These are phyloP conservation scores for Blastobotrys aristatus DNA, from an alignment of 1,139 yeast species.

Conservation along the genomic window DNA sequence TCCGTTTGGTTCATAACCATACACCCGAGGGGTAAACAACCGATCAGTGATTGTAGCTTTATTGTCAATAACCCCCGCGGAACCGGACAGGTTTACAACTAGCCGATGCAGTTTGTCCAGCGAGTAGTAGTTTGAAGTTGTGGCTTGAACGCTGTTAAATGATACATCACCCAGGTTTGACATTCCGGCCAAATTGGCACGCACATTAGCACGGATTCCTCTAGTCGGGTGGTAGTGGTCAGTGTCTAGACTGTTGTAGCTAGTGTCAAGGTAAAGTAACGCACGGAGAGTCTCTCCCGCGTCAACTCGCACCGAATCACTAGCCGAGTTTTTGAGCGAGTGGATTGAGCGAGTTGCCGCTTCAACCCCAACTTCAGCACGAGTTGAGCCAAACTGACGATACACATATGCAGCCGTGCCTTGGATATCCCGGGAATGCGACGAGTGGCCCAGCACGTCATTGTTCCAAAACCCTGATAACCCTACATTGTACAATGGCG, in stretches of 20 bases:
- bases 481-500: slow-evolving; percentile 35
- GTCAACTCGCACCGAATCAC: slow-evolving; percentile 33
- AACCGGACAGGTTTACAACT: slow-evolving; percentile 5
- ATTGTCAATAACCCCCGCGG: slow-evolving; percentile 6
- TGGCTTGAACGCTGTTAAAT: slow-evolving; percentile 28
- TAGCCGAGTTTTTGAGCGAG: slow-evolving; percentile 41
- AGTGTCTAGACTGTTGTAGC: slow-evolving; percentile 15
- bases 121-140: slow-evolving; percentile 20
- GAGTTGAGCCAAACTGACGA: slow-evolving; percentile 12
- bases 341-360: slow-evolving; percentile 36
- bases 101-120: slow-evolving; percentile 12
- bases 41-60: slow-evolving; percentile 37
- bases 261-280: neutral
- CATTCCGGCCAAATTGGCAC: slow-evolving; percentile 54
- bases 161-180: slow-evolving; percentile 48
- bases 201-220: slow-evolving; percentile 52
- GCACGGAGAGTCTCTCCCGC: slow-evolving; percentile 33
- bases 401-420: slow-evolving; percentile 34
- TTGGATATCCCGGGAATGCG: slow-evolving; percentile 11
- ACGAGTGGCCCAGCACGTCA: slow-evolving; percentile 59
- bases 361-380: slow-evolving; percentile 54
- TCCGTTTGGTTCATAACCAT: slow-evolving; percentile 73
- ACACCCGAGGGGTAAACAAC: slow-evolving; percentile 55
- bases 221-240: slow-evolving; percentile 32
- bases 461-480: slow-evolving; percentile 56